Evolutionary conservation across 495 filamentous ascomycete species (phyloP).

Genomic region (Amorphotheca resinae): DNA sequence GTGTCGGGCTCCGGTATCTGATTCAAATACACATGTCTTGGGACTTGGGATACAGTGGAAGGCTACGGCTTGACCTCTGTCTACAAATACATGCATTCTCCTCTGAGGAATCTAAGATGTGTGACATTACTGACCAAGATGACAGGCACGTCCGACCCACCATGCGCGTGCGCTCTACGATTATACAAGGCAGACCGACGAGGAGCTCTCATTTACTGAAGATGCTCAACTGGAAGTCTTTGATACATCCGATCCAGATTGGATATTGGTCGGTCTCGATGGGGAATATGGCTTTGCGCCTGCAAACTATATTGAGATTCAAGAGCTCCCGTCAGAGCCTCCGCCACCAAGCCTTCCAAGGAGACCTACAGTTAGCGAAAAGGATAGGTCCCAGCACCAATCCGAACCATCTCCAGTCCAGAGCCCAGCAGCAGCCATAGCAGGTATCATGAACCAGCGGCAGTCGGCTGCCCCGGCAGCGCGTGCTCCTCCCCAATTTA

Average conservation of each 20-base stretch:
- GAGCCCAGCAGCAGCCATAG: conserved; percentile 21
- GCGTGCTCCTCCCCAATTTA: conserved; percentile 36
- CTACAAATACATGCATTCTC: no score
- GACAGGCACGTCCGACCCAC: conserved; percentile 56
- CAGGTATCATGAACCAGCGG: conserved; percentile 17
- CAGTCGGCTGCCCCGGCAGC: conserved; percentile 8
- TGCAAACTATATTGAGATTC: conserved; percentile 85
- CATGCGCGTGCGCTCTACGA: conserved; percentile 85
- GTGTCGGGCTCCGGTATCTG: no score
- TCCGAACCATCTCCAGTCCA: conserved; percentile 13
- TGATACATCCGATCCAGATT: conserved; percentile 87
- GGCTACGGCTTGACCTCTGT: no score
- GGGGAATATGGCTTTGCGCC: conserved; percentile 90
- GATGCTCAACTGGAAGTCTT: conserved; percentile 74
- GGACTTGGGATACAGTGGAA: no score
- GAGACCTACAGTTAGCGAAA: conserved; percentile 26
- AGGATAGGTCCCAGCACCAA: conserved; percentile 28
- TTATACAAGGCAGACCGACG: conserved; percentile 93
- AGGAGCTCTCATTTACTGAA: conserved; percentile 92
- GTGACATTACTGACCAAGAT: conserved; percentile 9
- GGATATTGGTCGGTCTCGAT: conserved; percentile 80
- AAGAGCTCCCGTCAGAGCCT: conserved; percentile 16
- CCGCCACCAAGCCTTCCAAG: conserved; percentile 31
- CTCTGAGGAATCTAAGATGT: no score
- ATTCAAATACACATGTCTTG: no score